phyloP scores from a whole-genome alignment of 140 eudicot genomes.

The Ambrosia hybrid region DNA sequence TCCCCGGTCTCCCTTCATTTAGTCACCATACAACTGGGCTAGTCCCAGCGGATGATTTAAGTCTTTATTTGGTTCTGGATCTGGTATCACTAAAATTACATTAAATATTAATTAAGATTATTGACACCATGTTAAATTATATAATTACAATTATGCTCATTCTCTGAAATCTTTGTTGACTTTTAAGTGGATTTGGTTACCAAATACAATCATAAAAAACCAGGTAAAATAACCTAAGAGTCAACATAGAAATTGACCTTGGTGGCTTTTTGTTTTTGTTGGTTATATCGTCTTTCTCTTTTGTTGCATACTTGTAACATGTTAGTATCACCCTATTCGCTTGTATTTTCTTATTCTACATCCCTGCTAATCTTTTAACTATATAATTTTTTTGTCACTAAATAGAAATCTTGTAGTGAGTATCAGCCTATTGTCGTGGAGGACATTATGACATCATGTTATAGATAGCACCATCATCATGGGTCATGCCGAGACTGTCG shows the following conservation, averaged over 20 bases:
- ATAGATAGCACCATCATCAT: too few species aligned
- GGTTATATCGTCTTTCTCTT: not conserved
- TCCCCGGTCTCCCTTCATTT: too few species aligned
- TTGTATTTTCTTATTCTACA: too few species aligned
- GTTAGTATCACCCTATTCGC: too few species aligned
- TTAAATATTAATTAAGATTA: not conserved
- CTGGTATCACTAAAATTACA: not conserved
- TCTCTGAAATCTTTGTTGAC: constrained; percentile 1
- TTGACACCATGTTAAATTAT: not conserved
- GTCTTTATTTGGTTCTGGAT: not conserved
- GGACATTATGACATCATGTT: too few species aligned
- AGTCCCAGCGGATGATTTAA: not conserved
- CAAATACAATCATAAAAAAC: not conserved
- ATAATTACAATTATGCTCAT: not conserved
- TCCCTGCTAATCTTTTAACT: too few species aligned
- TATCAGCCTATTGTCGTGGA: too few species aligned
- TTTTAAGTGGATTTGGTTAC: constrained; percentile 14
- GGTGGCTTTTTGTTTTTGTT: not conserved
- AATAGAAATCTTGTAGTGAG: too few species aligned
- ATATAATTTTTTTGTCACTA: too few species aligned
- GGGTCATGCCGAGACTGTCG: too few species aligned
- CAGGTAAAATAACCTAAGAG: constrained; percentile 9
- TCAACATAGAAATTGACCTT: not conserved
- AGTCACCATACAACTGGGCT: too few species aligned
- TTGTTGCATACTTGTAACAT: not conserved